Base-by-base conservation (phyloP, 2,329 filamentous ascomycete genomes). In the Aspergillus phoenicis region DNA sequence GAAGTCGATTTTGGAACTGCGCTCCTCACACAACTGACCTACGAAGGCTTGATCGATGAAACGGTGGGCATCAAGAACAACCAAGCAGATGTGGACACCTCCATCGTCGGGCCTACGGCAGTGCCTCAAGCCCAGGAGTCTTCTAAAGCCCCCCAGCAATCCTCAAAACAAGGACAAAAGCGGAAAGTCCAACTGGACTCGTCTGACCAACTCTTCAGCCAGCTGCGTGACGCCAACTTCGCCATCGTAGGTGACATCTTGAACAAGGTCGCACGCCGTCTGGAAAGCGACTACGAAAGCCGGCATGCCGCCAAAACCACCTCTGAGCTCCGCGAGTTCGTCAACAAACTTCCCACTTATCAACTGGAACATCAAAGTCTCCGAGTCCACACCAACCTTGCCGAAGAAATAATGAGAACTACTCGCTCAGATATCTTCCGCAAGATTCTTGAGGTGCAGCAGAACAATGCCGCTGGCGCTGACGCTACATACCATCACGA, bases 1-100 rank as follows among this genome's bases (percentile, higher is more conserved):
- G 93, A 97, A 73, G 90, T 97, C 58, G 95, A 99, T 75, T 93
- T 95, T 70, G 91, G 94, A 15, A 97, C 95, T 1, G 89, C 91
- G 0, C 83, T 99, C 15, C 87, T 99, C 57, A 98, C 94, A 0
- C 95, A 99, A 74, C 81, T 99, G 63, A 99, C 95, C 1, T 99
- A 99, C 71, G 94, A 99, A 78, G 95, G 95, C 3, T 82, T 99
- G 26, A 89, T 99, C 57, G 96, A 99, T 71, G 95, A 99, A 74
- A 85, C 95, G 15, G 96, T 96, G 72, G 89, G 90, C 33, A 96
- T 99, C 63, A 87, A 91, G 66, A 90, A 97, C 72, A 98, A 96
- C 71, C 93, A 96, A 73, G 89, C 91, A 39, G 95, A 98, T 73
- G 88, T 98, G 22, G 94, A 98, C 73, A 91, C 92, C 2, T 93